Evolutionary conservation across 2,329 filamentous ascomycete genomes (phyloP), one percentile per base, ranked within the genome.

Genomic region (Hypoxylon sp.): DNA sequence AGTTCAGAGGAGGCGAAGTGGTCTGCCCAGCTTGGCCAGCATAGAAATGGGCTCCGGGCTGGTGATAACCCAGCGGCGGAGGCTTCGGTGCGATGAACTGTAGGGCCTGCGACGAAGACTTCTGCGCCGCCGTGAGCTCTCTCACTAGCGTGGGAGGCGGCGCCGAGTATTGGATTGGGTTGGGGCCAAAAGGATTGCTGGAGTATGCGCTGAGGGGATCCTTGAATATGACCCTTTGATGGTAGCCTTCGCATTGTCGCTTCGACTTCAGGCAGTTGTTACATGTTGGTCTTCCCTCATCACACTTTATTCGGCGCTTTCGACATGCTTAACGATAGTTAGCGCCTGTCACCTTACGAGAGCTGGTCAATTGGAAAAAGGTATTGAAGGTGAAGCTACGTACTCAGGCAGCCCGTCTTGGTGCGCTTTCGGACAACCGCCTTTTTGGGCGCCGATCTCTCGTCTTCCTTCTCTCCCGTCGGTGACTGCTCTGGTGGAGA

Each of bases 301-400:
- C 95, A 77, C 95, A 99, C 79, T 98, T 99, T 79, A 99, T 98
- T 66, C 95, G 91, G 55, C 95, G 90, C 79, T 92, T 94, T 67
- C 95, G 91, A 79, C 95, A 99, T 60, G 95, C 91, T 94, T 74
- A 47, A 64, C 50, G 59, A 49, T 54, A 65, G 62, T 63, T 28
- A 65, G 57, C 72, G 72, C 63, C 64, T 62, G 56, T 32, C 50
- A 49, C 20, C 39, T 19, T 56, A 57, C 32, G 34, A 30, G 15
- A 49, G 20, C 17, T 28, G 47, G 24, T 61, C 50, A 62, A 56
- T n/a, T 54, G 62, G 57, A 43, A 54, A 44, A 19, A 19, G n/a
- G 11, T n/a, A 56, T 30, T 37, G 2, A 50, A 7, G 43, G 39
- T 20, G 19, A 19, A 41, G 83, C 89, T 51, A 83, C 90, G 77